Base-by-base conservation (phyloP, 202 grass and related monocot species). In the Zoysia matrella region DNA sequence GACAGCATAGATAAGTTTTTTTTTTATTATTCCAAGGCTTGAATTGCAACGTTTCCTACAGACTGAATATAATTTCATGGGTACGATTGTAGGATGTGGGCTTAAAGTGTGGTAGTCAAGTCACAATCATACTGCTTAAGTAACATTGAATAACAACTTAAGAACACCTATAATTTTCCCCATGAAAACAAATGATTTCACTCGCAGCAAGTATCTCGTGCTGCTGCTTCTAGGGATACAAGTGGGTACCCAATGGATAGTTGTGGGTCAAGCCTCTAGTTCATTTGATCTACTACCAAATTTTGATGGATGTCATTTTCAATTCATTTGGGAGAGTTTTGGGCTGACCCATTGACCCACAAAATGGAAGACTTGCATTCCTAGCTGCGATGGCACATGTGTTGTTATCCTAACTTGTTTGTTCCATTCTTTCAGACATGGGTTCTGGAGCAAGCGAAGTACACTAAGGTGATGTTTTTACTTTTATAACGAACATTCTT, bases 371-470 rank as follows among this genome's bases (percentile, higher is more conserved):
- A 22, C 22, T 22, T 22, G 22, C 22, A 22, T 22, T 22, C 22
- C 22, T 22, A 22, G 22, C 22, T 22, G 22, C 22, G 22, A 50
- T 74, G 18, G 3, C 8, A 83, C 52, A 18, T 69, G 5, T 8
- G 30, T 86, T 41, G 71, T 72, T 77, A 18, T 12, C 52, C 74
- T 95, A 70, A 87, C 60, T 65, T 80, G 4, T 50, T 69, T 86
- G 18, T 70, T 70, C 30, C 46, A 57, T 87, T 49, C 72, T 87
- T 86, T 91, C 87, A 99, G 93, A 87, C 91, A 84, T 90, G 91
- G 93, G 72, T 95, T 86, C 83, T 99, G 79, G 93, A 96, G 75
- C 77, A 96, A 89, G 89, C 89, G 15, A 94, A 92, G 62, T 99
- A 96, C 83, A 86, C 81, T 45, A 99, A 96, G 93, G 93, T 99